phyloP scores from a whole-genome alignment of 805 yeast genomes.

The Tetrapisispora iriomotensis region DNA sequence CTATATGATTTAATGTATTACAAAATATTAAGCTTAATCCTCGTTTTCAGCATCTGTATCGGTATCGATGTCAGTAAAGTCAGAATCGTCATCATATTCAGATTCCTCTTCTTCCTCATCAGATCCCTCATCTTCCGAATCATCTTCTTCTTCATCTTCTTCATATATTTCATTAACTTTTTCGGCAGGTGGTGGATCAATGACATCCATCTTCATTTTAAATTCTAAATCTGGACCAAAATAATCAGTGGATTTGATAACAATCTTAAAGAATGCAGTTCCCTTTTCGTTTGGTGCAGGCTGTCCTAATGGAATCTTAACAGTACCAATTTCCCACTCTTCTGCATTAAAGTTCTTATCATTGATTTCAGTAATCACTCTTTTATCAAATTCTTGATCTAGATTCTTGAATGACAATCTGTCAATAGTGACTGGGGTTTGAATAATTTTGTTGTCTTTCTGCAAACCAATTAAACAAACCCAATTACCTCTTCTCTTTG shows the following conservation, averaged over 20 bases:
- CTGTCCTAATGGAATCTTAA: slow-evolving; percentile 60
- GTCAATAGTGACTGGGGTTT: slow-evolving; percentile 38
- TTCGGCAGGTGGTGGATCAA: slow-evolving; percentile 37
- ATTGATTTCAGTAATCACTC: slow-evolving; percentile 17
- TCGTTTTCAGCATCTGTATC: slow-evolving; percentile 30
- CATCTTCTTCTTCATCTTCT: slow-evolving; percentile 54
- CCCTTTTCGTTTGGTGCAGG: slow-evolving; percentile 76
- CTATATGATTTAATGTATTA: not conserved
- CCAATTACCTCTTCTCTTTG: slow-evolving; percentile 44
- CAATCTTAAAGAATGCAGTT: slow-evolving; percentile 54
- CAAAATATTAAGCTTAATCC: not conserved
- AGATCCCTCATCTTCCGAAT: slow-evolving; percentile 39
- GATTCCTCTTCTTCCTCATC: slow-evolving; percentile 58
- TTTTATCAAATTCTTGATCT: slow-evolving; percentile 23
- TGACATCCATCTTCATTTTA: slow-evolving; percentile 62
- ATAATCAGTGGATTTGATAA: slow-evolving; percentile 63
- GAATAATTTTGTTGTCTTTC: slow-evolving; percentile 71
- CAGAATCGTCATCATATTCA: slow-evolving; percentile 36
- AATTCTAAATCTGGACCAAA: slow-evolving; percentile 74
- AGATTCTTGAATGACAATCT: slow-evolving; percentile 24
- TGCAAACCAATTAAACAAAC: slow-evolving; percentile 59
- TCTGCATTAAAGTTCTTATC: slow-evolving; percentile 31
- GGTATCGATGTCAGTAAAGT: slow-evolving; percentile 29
- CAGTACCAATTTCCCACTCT: slow-evolving; percentile 49
- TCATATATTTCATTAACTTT: slow-evolving; percentile 41